Conservation (phyloP, 257 asterid genomes). For the Solanum etuberosum region DNA sequence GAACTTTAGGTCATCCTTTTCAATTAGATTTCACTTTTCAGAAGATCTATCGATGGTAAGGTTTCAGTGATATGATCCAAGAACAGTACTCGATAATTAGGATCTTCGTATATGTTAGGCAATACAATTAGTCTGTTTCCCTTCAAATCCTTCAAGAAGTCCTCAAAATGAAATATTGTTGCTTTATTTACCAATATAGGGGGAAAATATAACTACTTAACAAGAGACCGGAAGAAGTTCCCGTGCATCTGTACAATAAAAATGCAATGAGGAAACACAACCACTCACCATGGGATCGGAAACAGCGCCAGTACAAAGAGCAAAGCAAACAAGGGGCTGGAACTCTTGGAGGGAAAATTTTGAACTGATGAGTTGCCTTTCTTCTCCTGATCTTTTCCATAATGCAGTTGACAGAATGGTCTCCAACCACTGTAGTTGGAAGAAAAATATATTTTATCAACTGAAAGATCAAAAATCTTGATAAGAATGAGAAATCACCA, state of each 20-base stretch:
- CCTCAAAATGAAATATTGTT: not conserved
- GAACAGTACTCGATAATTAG: not conserved
- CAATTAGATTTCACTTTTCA: too few species aligned
- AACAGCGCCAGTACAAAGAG: constrained; percentile 45
- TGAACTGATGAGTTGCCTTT: constrained; percentile 29
- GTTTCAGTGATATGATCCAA: not conserved
- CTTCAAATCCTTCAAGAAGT: not conserved
- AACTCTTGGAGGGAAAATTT: constrained; percentile 29
- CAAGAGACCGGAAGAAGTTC: not conserved
- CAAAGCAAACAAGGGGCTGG: constrained; percentile 50
- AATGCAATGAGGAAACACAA: not conserved
- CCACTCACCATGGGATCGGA: constrained; percentile 48
- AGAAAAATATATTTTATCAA: not conserved
- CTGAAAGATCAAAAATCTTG: not conserved
- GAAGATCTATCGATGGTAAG: too few species aligned
- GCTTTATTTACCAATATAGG: not conserved
- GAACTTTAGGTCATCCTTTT: too few species aligned
- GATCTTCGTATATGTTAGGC: not conserved
- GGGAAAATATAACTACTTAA: not conserved
- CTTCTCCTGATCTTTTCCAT: constrained; percentile 44
- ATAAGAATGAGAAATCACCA: not conserved
- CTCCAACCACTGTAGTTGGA: constrained; percentile 43
- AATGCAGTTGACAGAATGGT: constrained; percentile 42
- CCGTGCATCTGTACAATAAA: not conserved
- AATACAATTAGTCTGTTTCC: not conserved